Base-by-base conservation (phyloP, 495 filamentous ascomycete genomes). In the Pyrenopolyporus hunteri region DNA sequence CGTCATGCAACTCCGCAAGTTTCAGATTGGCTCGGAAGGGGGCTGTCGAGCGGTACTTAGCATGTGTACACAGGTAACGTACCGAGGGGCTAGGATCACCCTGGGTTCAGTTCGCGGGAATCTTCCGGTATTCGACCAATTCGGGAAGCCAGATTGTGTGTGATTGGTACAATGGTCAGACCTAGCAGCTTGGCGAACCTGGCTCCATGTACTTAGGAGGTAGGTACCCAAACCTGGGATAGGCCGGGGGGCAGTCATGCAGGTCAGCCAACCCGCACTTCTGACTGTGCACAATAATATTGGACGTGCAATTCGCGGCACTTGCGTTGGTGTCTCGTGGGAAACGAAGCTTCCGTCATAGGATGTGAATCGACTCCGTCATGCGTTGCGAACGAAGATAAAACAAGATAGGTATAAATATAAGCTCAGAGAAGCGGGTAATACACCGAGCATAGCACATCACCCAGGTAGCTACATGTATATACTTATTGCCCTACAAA, bases 91-190 rank as follows among this genome's bases (percentile, higher is more conserved):
- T 59, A 53, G 40, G 43, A 39, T 51, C 32, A 29, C 50, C 16
- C 55, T 44, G 29, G n/a, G 47, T 46, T 36, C 51, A 32, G 59
- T 61, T 69, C 57, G 48, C 63, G 67, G 67, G 53, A 67, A 59
- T 67, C 59, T 64, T 70, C 67, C 67, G 67, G 55, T 47, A 25
- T 8, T 39, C 50, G 25, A 51, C 62, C 67, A 57, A 40, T 65
- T 65, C 36, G 39, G 62, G 43, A 65, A 65, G 47, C 9, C 6
- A 52, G 19, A 40, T 4, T 28, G 25, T 40, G 39, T 10, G 13
- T 63, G 53, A 52, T 53, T 63, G 59, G 59, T 52, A 45, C 51
- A 47, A 43, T 43, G 19, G 46, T 37, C 29, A 58, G 33, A 58
- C 20, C 44, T 50, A 36, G 28, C 36, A 48, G 32, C 10, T 39